Evolutionary conservation across 257 asterid species (phyloP).

Genomic region (Paulownia fortunei): DNA sequence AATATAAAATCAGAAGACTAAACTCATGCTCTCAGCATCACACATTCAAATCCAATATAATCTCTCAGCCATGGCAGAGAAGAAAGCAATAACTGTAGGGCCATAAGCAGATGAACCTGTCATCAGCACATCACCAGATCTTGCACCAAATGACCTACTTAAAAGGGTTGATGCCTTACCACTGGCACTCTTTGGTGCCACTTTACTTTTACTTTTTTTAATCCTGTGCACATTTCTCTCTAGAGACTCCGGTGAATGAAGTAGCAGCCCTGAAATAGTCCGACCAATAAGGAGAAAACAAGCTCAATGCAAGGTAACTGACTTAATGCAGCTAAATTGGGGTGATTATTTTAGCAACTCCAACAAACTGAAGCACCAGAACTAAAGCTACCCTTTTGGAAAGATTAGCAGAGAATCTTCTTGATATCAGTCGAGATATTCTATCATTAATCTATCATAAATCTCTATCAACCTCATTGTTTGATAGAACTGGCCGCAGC

Average conservation of each 20-base stretch:
- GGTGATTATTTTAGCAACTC: not conserved
- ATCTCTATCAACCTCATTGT: not conserved
- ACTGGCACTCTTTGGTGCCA: not conserved
- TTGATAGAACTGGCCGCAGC: not conserved
- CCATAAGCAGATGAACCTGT: conserved; percentile 1
- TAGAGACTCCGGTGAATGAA: not conserved
- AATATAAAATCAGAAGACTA: not conserved
- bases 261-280: not conserved
- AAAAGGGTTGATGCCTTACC: not conserved
- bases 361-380: not conserved
- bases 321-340: not conserved
- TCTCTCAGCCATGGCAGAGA: not conserved
- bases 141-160: not conserved
- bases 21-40: conserved; percentile 14
- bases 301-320: not conserved
- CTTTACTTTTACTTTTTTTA: not conserved
- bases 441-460: not conserved
- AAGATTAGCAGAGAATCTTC: not conserved
- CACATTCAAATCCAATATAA: not conserved
- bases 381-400: not conserved
- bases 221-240: not conserved
- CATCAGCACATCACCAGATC: not conserved
- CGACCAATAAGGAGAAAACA: not conserved
- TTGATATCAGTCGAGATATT: not conserved
- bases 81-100: conserved; percentile 18